Percentiles rank a stretch among this genome's conserved stretches.
Evolutionary conservation across 805 yeast genomes (phyloP).

Genomic region (Myxozyma neotropica): DNA sequence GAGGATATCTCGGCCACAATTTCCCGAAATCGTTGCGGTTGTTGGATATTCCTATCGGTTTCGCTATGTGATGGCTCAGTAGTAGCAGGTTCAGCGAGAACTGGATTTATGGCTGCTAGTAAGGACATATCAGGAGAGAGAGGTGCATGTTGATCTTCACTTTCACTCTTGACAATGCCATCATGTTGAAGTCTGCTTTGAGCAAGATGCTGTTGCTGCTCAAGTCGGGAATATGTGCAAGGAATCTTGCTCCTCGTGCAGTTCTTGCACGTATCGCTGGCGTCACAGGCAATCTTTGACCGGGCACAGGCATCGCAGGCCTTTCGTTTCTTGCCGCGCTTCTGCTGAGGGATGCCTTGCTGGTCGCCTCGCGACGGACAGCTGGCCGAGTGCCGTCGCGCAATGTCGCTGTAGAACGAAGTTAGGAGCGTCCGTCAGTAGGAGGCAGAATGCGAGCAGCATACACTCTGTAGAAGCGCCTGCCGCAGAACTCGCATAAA

Average conservation of each 20-base stretch:
- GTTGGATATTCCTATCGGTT: no score
- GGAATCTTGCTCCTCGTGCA: not conserved
- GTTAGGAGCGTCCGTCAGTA: not conserved
- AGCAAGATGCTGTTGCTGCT: not conserved
- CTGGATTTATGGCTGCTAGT: no score
- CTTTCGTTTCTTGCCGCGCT: slow-evolving; percentile 18
- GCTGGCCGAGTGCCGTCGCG: slow-evolving; percentile 12
- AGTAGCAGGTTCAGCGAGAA: no score
- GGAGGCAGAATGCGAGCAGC: no score
- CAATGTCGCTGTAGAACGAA: slow-evolving; percentile 3
- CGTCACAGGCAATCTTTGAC: slow-evolving; percentile 17
- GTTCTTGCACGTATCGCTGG: slow-evolving; percentile 3
- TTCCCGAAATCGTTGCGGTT: no score
- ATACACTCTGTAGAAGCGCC: slow-evolving; percentile 14
- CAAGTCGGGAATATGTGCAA: slow-evolving; percentile 8
- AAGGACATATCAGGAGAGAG: no score
- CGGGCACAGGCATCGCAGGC: slow-evolving; percentile 23
- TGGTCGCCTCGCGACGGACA: slow-evolving; percentile 12
- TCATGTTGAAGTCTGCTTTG: no score
- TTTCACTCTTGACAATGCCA: no score
- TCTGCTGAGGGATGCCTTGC: slow-evolving; percentile 2
- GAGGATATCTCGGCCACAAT: no score
- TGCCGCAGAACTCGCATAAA: no score
- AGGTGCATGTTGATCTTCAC: no score
- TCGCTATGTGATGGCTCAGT: no score